A percentile compares a stretch with the other conserved stretches of the same genome.
phyloP scores from a whole-genome alignment of 2,329 filamentous ascomycete genomes.

The Elsinoe perseae region DNA sequence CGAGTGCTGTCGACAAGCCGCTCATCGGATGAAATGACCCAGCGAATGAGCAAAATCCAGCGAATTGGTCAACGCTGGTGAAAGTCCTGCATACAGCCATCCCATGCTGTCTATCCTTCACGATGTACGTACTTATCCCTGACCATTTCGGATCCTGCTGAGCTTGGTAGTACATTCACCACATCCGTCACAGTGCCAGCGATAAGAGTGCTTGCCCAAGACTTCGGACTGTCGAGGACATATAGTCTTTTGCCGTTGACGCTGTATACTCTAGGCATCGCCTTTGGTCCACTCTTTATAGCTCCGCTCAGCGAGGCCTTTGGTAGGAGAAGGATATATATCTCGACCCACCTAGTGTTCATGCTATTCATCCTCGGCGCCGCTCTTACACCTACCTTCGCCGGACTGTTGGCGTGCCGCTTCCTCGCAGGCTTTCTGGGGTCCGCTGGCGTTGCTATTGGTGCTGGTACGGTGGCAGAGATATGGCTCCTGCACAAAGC shows the following conservation, averaged over 20 bases:
- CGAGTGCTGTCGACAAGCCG: not conserved
- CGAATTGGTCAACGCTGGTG: not conserved
- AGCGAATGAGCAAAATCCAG: conserved; percentile 2
- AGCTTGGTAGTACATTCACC: not conserved
- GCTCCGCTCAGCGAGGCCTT: conserved; percentile 28
- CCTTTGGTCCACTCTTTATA: conserved; percentile 23
- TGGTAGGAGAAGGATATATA: conserved; percentile 18
- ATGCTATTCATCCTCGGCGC: conserved; percentile 19
- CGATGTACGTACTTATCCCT: not conserved
- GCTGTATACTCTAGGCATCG: conserved; percentile 19
- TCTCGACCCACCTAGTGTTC: conserved; percentile 18
- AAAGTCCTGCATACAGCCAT: conserved; percentile 9
- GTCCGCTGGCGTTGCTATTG: conserved; percentile 28
- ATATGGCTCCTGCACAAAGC: conserved; percentile 23
- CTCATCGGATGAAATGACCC: not conserved
- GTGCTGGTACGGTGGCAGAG: conserved; percentile 37
- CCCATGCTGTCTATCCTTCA: conserved; percentile 12
- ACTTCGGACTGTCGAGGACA: not conserved
- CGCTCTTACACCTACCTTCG: conserved; percentile 17
- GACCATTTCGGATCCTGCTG: not conserved
- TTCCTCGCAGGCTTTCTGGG: conserved; percentile 21
- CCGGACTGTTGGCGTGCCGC: conserved; percentile 19
- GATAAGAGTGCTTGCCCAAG: not conserved
- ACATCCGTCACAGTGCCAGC: conserved; percentile 11
- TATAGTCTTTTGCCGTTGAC: conserved; percentile 12